These are phyloP conservation scores for Venustampulla echinocandica DNA, from an alignment of 495 filamentous ascomycete species.

Conservation along the genomic window DNA sequence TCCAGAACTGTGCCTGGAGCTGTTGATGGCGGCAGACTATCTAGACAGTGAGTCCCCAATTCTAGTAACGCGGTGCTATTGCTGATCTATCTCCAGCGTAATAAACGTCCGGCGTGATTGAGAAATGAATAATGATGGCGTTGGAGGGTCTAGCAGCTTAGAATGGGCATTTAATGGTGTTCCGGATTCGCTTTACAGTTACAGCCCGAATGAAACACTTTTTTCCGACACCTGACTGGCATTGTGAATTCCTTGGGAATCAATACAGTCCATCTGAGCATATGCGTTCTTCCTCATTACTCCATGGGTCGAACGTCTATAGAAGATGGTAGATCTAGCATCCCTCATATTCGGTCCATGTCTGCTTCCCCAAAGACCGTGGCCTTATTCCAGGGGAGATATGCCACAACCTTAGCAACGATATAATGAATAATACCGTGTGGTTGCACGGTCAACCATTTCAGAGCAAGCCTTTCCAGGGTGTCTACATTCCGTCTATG, in stretches of 20 bases:
- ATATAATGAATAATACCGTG: neutral
- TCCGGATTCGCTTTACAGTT: neutral
- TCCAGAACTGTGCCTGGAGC: constrained; percentile 64
- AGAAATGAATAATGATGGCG: neutral
- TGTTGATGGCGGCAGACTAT: constrained; percentile 79
- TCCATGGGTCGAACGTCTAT: constrained; percentile 66
- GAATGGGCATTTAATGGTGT: constrained; percentile 12
- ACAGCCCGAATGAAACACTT: constrained; percentile 4
- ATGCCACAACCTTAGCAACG: constrained; percentile 1
- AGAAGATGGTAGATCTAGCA: constrained; percentile 59
- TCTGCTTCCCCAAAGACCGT: constrained; percentile 21
- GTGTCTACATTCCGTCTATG: too few relatives aligned
- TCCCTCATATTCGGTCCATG: constrained; percentile 30
- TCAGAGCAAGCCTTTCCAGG: too few relatives aligned
- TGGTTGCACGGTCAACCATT: neutral
- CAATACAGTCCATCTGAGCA: constrained; percentile 50
- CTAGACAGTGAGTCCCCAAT: constrained; percentile 34
- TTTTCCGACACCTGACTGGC: neutral
- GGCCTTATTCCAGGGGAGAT: constrained; percentile 33
- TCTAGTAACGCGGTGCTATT: neutral
- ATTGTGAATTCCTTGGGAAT: neutral
- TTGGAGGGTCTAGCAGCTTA: neutral
- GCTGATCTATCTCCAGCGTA: constrained; percentile 6
- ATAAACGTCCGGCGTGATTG: constrained; percentile 10
- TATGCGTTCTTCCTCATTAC: constrained; percentile 51